Evolutionary conservation across 305 asterid species (phyloP).

Genomic region (Solanum chacoense): DNA sequence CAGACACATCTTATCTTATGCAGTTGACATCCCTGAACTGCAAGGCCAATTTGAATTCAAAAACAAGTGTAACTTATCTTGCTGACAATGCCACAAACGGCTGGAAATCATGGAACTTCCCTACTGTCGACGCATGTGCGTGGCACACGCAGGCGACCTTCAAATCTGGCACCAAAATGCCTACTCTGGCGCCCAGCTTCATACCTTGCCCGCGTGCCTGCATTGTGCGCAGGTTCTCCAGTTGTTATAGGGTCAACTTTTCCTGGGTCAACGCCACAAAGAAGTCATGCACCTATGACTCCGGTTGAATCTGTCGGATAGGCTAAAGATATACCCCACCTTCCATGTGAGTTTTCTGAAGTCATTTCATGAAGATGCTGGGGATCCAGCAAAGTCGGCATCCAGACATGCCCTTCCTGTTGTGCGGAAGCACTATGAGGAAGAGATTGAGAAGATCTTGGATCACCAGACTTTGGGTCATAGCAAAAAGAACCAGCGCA

Average conservation of each 20-base stretch:
- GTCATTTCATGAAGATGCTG: background rate
- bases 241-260: background rate
- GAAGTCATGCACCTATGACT: background rate
- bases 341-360: background rate
- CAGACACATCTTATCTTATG: background rate
- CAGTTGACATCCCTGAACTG: background rate
- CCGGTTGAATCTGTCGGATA: background rate
- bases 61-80: background rate
- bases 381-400: background rate
- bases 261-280: background rate
- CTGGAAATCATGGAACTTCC: background rate
- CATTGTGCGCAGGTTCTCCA: background rate
- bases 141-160: background rate
- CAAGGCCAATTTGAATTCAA: background rate
- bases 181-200: background rate
- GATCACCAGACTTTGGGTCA: background rate
- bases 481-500: background rate
- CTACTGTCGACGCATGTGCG: background rate
- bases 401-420: background rate
- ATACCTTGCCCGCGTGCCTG: background rate
- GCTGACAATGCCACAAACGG: background rate
- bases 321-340: background rate
- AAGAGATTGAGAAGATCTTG: background rate
- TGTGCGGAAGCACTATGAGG: background rate
- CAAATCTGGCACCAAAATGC: background rate